Evolutionary conservation across 345 rosid genomes (phyloP).

Genomic region (Populus ilicifolia): DNA sequence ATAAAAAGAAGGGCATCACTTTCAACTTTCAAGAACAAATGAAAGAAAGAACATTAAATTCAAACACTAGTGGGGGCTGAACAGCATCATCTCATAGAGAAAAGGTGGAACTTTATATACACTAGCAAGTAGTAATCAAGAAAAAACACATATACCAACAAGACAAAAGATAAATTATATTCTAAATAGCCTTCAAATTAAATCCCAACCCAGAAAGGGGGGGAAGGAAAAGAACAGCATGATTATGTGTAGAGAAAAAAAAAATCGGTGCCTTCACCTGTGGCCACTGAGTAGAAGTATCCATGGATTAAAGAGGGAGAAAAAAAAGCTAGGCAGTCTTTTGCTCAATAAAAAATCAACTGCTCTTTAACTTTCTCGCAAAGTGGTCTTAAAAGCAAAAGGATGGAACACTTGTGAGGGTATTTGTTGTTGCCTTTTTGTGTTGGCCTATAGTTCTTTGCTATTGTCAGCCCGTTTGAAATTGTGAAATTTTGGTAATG

Average conservation of each 20-base stretch:
- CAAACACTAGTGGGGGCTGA: constrained; percentile 27
- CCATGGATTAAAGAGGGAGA: constrained; percentile 30
- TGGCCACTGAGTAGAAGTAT: constrained; percentile 38
- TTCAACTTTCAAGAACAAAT: constrained; percentile 14
- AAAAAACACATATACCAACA: background rate
- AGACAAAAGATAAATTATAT: background rate
- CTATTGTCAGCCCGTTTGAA: no score
- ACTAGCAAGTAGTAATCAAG: constrained; percentile 2
- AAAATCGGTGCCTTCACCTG: constrained; percentile 31
- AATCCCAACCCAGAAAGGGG: constrained; percentile 5
- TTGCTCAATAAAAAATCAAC: constrained; percentile 17
- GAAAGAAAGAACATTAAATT: constrained; percentile 23
- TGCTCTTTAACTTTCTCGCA: constrained; percentile 15
- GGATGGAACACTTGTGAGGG: constrained; percentile 8
- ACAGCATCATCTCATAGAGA: constrained; percentile 18
- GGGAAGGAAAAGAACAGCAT: constrained; percentile 4
- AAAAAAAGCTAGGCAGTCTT: constrained; percentile 14
- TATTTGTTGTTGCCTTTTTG: constrained; percentile 16
- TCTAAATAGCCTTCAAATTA: constrained; percentile 10
- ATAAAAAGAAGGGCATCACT: constrained; percentile 13
- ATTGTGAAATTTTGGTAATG: no score
- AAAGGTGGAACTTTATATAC: constrained; percentile 5
- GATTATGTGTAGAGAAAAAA: constrained; percentile 17
- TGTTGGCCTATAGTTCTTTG: background rate
- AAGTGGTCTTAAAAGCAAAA: constrained; percentile 17